Evolutionary conservation across 1,284 basidiomycete genomes (phyloP).

Genomic region (Moniliophthora roreri): DNA sequence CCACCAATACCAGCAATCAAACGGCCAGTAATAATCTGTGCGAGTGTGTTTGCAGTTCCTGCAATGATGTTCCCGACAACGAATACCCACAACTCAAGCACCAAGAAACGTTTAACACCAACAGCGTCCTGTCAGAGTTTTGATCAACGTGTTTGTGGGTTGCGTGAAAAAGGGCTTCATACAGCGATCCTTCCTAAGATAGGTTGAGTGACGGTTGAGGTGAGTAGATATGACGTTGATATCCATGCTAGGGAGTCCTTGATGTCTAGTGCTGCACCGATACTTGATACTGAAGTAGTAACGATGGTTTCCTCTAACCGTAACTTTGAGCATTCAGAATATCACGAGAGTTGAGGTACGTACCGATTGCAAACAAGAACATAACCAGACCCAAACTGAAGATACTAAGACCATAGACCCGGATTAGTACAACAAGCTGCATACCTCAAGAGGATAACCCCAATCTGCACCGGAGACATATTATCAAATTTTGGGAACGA

Average conservation of each 20-base stretch:
- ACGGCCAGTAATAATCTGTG: constrained; percentile 37
- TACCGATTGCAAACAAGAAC: constrained; percentile 33
- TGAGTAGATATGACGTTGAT: constrained; percentile 31
- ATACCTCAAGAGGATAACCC: constrained; percentile 20
- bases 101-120: constrained; percentile 27
- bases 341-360: not conserved
- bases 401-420: not conserved
- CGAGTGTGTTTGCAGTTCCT: constrained; percentile 36
- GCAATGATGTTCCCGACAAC: constrained; percentile 40
- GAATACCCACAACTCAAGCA: constrained; percentile 34
- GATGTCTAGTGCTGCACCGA: constrained; percentile 27
- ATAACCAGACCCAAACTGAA: constrained; percentile 28
- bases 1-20: constrained; percentile 40
- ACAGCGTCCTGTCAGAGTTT: constrained; percentile 31
- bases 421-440: not conserved
- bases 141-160: not conserved
- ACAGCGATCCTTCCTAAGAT: constrained; percentile 31
- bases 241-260: constrained; percentile 33
- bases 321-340: not conserved
- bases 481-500: constrained; percentile 18
- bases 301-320: constrained; percentile 32
- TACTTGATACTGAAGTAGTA: constrained; percentile 29
- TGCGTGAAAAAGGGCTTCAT: constrained; percentile 5
- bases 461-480: constrained; percentile 19
- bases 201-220: constrained; percentile 31